Percentiles rank a stretch among this genome's conserved stretches.
These are phyloP conservation scores for Cladophialophora yegresii DNA, from an alignment of 2,329 filamentous ascomycete genomes.

Conservation along the genomic window DNA sequence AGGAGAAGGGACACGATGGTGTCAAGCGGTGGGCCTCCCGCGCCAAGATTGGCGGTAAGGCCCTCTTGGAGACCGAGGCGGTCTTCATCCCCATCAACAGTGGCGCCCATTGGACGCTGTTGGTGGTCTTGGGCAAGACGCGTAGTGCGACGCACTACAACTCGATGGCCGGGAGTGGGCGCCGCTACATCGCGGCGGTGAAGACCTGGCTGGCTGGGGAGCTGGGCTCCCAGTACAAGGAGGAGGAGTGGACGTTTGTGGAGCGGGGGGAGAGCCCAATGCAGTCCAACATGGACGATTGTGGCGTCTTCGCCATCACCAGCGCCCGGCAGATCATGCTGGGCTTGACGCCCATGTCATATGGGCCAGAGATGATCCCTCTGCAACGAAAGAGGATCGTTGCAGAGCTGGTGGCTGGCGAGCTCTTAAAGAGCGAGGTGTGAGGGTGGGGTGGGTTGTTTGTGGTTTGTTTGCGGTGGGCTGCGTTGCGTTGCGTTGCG, in stretches of 20 bases:
- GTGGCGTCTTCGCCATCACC: conserved; percentile 54
- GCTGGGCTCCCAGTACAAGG: conserved; percentile 45
- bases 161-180: conserved; percentile 44
- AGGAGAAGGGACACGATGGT: conserved; percentile 45
- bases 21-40: conserved; percentile 49
- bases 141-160: conserved; percentile 54
- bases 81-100: conserved; percentile 54
- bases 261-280: conserved; percentile 42
- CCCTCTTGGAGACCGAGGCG: conserved; percentile 49
- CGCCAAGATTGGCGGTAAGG: conserved; percentile 51
- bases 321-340: conserved; percentile 52
- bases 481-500: not conserved
- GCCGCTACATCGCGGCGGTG: conserved; percentile 41
- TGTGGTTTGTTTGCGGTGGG: not conserved
- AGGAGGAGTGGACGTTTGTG: conserved; percentile 48
- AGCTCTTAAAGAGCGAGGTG: conserved; percentile 39
- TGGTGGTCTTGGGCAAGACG: conserved; percentile 48
- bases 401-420: conserved; percentile 48
- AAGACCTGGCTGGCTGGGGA: conserved; percentile 49
- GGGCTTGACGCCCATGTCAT: conserved; percentile 46
- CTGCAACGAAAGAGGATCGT: conserved; percentile 50
- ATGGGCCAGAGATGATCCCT: conserved; percentile 45
- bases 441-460: not conserved
- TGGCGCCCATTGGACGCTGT: conserved; percentile 51
- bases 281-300: conserved; percentile 53